phyloP scores from a whole-genome alignment of 805 yeast species.

The Osmozyma mogii region DNA sequence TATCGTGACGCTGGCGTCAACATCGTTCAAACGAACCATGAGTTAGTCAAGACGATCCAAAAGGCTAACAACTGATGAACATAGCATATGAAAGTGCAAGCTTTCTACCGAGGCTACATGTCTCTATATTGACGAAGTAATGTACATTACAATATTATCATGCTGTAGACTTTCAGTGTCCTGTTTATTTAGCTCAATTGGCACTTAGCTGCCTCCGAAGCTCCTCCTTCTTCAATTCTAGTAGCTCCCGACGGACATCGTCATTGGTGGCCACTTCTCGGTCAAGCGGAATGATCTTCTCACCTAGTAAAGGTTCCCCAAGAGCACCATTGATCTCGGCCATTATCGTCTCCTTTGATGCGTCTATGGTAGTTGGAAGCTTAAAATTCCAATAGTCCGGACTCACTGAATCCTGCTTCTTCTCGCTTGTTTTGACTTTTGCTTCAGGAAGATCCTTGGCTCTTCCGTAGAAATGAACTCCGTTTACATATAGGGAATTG shows the following conservation, averaged over 20 bases:
- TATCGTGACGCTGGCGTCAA: conserved; percentile 29
- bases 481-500: conserved; percentile 29
- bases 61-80: no score
- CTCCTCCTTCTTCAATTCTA: conserved; percentile 36
- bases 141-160: no score
- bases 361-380: conserved; percentile 12
- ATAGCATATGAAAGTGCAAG: no score
- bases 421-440: conserved; percentile 11
- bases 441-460: conserved; percentile 64
- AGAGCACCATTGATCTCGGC: conserved; percentile 15
- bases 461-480: conserved; percentile 73
- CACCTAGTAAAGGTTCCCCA: conserved; percentile 4
- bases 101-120: no score
- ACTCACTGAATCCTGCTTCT: conserved; percentile 20
- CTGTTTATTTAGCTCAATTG: no score
- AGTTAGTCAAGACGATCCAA: no score
- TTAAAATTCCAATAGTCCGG: conserved; percentile 23
- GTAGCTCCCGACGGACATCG: conserved; percentile 40
- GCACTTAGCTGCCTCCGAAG: conserved; percentile 29
- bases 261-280: conserved; percentile 21
- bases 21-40: conserved; percentile 6
- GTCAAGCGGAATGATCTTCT: not conserved
- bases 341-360: conserved; percentile 4
- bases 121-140: no score
- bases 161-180: no score